Base-by-base conservation (phyloP, 805 yeast genomes). In the Wickerhamia fluorescens region DNA sequence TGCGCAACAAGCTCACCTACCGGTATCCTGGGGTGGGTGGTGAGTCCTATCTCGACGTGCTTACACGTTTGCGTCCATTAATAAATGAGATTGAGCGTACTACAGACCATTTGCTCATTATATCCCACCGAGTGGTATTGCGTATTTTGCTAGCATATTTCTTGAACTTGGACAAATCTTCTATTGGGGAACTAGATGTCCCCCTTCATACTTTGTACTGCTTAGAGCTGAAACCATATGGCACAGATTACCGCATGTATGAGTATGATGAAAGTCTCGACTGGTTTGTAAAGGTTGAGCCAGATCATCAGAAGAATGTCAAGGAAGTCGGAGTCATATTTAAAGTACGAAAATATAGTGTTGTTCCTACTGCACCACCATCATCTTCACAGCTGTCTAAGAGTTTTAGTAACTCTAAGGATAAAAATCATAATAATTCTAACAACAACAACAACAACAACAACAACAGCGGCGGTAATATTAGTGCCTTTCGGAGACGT, bases 21-120 rank as follows among this genome's bases (percentile, higher is more conserved):
- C 66, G 98, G 36, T 89, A 89, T 49, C 98, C 97, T 2, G 98
- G 98, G 4, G 83, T 86, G 28, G 96, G 97, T 6, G 98, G 98
- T 11, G 98, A 89, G 55, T 83, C 95, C 0, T 89, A 89, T 44
- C 59, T 89, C 42, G 97, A 89, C 56, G 98, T 92, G 8, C 80
- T 92, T 47, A 85, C 87, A 41, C 68, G 98, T 37, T 66, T 89
- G 33, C 68, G 94, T 36, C 94, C 96, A 1, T 73, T 89, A 12
- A 89, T 89, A 38, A 86, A 86, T 8, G 98, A 89, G 53, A 73
- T 92, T 27, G 98, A 89, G 52, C 67, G 98, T 40, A 84, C 94
- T 24, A 80, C 84, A 7, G 94, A 86, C 44, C 94, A 88, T 52
- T 73, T 86, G 19, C 57, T 88, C 25, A 70, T 89, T 14, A 71